These are phyloP conservation scores for Plasmodium sp. DNA, from an alignment of 169 alveolate genomes.

Conservation along the genomic window DNA sequence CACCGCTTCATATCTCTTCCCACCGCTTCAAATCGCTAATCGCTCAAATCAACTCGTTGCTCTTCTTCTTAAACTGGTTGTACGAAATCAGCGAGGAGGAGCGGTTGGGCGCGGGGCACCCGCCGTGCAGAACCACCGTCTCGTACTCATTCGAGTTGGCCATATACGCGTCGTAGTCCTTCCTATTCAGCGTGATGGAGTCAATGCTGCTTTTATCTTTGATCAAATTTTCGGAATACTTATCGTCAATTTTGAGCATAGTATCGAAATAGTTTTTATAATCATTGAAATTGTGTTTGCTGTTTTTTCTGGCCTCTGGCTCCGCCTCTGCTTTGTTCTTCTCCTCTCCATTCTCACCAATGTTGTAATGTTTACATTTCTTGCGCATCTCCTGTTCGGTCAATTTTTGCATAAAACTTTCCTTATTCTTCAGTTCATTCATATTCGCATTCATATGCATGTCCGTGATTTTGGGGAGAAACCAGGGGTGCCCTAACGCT, in stretches of 20 bases:
- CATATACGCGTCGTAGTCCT: constrained; percentile 37
- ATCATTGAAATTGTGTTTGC: constrained; percentile 20
- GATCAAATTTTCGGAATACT: constrained; percentile 39
- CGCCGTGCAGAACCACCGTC: constrained; percentile 61
- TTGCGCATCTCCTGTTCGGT: constrained; percentile 48
- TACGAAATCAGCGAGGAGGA: constrained; percentile 23
- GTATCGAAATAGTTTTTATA: constrained; percentile 60
- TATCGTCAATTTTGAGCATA: constrained; percentile 63
- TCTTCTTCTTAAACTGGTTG: constrained; percentile 8
- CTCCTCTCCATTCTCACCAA: not conserved
- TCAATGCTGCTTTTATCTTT: constrained; percentile 47
- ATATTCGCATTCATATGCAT: constrained; percentile 52
- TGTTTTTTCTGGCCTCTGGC: not conserved
- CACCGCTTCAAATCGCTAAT: not conserved
- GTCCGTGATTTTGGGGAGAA: constrained; percentile 69
- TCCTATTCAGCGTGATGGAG: constrained; percentile 47
- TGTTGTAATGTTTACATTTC: constrained; percentile 53
- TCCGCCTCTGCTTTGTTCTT: not conserved
- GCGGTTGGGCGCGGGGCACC: constrained; percentile 2
- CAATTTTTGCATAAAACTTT: constrained; percentile 18
- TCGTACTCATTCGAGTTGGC: constrained; percentile 39
- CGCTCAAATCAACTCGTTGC: constrained; percentile 16
- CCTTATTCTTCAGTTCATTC: constrained; percentile 31
- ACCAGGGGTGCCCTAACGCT: constrained; percentile 89
- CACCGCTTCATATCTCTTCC: no score